Base-by-base conservation (phyloP, 208 protist species). In the Trypanosoma melophagium region DNA sequence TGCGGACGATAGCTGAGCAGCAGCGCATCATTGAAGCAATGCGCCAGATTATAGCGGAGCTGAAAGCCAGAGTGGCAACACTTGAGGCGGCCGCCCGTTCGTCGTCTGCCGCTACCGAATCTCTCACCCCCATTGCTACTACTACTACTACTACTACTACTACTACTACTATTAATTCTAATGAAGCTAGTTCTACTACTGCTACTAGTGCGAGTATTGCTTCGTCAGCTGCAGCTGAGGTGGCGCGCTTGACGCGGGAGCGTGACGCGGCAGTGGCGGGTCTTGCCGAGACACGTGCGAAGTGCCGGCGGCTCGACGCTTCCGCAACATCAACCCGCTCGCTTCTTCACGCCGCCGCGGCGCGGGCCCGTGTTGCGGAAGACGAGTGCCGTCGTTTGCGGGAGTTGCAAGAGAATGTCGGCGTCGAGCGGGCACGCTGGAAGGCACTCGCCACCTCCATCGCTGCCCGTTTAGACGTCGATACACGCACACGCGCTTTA, bases 1-100 rank as follows among this genome's bases (percentile, higher is more conserved):
- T 90, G n/a, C 81, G 84, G 44, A 84, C 84, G 0, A 84, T 91
- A 25, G 38, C 72, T 9, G 89, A 95, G 45, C 87, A 94, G 63
- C 89, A 94, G 71, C 67, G 66, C 22, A 79, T 87, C 38, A 90
- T 94, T 44, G 52, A 75, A 13, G 74, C 81, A 42, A 71, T 93
- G 49, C 75, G 86, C 53, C 77, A 86, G 62, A 76, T 89, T 19
- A 73, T 89, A 9, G 49, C 59, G 14, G 60, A 75, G 10, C 58
- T 87, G 40, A 90, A 93, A 65, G 61, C 45, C 2, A 66, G 75
- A 3, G 62, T 91, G 1, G 51, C 54, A 22, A 41, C 24, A 7
- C 49, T 68, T 14, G 54, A 84, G 53, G 25, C 74, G 19, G 63
- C 40, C 28, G 28, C 28, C 28, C 28, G 28, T 35, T 35, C 28